phyloP scores from a whole-genome alignment of 768 basidiomycete genomes.

The Sarcodon aspratus region DNA sequence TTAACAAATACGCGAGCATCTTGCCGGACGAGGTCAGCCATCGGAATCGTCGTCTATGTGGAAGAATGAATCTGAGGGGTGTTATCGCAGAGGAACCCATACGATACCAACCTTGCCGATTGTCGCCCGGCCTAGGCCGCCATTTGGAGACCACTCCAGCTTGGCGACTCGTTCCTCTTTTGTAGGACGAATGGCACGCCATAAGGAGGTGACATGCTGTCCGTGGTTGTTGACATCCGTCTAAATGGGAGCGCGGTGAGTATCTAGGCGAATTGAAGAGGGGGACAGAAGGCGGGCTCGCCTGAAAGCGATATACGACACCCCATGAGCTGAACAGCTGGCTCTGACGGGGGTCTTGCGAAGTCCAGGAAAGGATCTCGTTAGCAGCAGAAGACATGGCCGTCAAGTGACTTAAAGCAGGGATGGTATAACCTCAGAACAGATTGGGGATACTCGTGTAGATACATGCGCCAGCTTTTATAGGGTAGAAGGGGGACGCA shows the following conservation, averaged over 20 bases:
- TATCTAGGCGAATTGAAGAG: constrained; percentile 7
- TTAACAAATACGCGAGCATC: constrained; percentile 49
- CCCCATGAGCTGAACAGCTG: constrained; percentile 75
- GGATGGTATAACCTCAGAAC: constrained; percentile 13
- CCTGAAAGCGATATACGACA: constrained; percentile 72
- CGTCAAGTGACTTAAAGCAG: constrained; percentile 16
- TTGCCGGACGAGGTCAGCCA: constrained; percentile 71
- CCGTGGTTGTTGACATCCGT: constrained; percentile 53
- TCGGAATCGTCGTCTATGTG: constrained; percentile 59
- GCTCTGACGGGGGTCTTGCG: constrained; percentile 77
- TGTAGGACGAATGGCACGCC: constrained; percentile 71
- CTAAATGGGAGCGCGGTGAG: constrained; percentile 28
- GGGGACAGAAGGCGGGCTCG: constrained; percentile 19
- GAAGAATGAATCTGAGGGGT: constrained; percentile 5
- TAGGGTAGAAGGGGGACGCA: constrained; percentile 29
- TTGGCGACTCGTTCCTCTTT: constrained; percentile 84
- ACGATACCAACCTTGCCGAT: constrained; percentile 59
- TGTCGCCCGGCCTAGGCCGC: constrained; percentile 73
- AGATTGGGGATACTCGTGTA: constrained; percentile 8
- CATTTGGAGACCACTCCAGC: constrained; percentile 78
- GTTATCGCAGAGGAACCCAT: constrained; percentile 13
- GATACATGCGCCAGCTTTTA: constrained; percentile 27
- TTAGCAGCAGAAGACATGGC: constrained; percentile 30
- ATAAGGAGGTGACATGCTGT: constrained; percentile 65
- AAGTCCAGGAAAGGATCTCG: constrained; percentile 80